A percentile compares a stretch with the other conserved stretches of the same genome.
Evolutionary conservation across 2,329 filamentous ascomycete genomes (phyloP).

Genomic region (Penicillium sp.): DNA sequence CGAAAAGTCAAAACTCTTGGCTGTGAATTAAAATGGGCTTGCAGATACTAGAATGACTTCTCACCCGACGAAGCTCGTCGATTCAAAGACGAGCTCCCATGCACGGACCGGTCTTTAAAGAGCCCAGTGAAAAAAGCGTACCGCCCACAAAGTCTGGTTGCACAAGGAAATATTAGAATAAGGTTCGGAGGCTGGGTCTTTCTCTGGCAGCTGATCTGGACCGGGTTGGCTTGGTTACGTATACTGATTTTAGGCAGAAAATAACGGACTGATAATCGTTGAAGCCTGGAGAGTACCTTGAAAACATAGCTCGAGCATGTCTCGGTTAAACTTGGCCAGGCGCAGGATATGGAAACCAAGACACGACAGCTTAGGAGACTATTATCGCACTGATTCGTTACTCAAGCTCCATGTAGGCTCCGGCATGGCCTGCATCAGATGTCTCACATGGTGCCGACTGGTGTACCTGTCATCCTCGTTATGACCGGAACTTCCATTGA

Average conservation of each 20-base stretch:
- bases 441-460: slow-evolving; percentile 34
- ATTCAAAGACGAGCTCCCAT: slow-evolving; percentile 11
- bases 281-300: neutral
- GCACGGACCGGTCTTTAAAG: slow-evolving; percentile 22
- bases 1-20: neutral
- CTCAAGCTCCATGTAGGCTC: slow-evolving; percentile 10
- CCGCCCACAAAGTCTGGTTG: slow-evolving; percentile 38
- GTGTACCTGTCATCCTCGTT: slow-evolving; percentile 20
- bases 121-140: slow-evolving; percentile 33
- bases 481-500: slow-evolving; percentile 25
- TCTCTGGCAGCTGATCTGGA: slow-evolving; percentile 26
- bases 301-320: neutral
- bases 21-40: neutral
- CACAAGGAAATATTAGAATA: slow-evolving; percentile 24
- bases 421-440: slow-evolving; percentile 29
- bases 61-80: neutral
- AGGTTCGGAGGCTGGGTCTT: slow-evolving; percentile 29
- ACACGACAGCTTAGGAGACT: slow-evolving; percentile 8
- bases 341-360: slow-evolving; percentile 4
- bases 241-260: neutral
- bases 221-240: slow-evolving; percentile 8
- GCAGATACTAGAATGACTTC: neutral
- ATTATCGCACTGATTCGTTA: slow-evolving; percentile 5
- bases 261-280: neutral
- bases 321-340: slow-evolving; percentile 4